phyloP scores from a whole-genome alignment of 805 yeast genomes.

The Schwanniomyces yamadae region DNA sequence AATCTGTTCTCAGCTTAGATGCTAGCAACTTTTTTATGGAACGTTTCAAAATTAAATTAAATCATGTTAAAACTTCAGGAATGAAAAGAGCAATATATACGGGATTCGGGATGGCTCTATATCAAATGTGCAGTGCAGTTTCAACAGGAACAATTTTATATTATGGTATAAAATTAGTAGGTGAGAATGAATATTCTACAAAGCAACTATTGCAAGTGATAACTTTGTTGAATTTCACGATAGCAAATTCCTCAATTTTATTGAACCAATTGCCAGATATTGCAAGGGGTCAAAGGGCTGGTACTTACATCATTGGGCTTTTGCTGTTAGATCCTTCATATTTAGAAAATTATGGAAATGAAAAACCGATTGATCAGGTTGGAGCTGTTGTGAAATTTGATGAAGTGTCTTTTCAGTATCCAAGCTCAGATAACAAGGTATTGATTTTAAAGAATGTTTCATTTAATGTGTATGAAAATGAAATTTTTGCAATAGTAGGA shows the following conservation, averaged over 20 bases:
- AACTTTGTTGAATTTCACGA: constrained; percentile 69
- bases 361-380: constrained; percentile 19
- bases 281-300: constrained; percentile 76
- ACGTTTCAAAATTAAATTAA: constrained; percentile 32
- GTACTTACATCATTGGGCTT: constrained; percentile 46
- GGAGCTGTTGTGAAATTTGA: constrained; percentile 36
- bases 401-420: constrained; percentile 50
- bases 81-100: constrained; percentile 53
- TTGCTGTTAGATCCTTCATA: constrained; percentile 30
- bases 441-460: constrained; percentile 41
- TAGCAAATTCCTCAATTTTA: constrained; percentile 59
- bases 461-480: constrained; percentile 44
- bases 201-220: constrained; percentile 66
- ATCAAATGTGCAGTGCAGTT: constrained; percentile 51
- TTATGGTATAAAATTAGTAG: constrained; percentile 76
- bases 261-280: constrained; percentile 74
- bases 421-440: constrained; percentile 3
- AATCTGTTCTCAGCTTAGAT: constrained; percentile 60
- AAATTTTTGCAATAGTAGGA: constrained; percentile 71
- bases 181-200: constrained; percentile 52
- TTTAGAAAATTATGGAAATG: constrained; percentile 37
- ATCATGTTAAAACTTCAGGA: constrained; percentile 39
- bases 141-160: constrained; percentile 75
- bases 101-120: constrained; percentile 66
- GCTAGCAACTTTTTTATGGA: constrained; percentile 48